Base-by-base conservation (phyloP, 2,329 filamentous ascomycete genomes). In the Colletotrichum euphorbiae region DNA sequence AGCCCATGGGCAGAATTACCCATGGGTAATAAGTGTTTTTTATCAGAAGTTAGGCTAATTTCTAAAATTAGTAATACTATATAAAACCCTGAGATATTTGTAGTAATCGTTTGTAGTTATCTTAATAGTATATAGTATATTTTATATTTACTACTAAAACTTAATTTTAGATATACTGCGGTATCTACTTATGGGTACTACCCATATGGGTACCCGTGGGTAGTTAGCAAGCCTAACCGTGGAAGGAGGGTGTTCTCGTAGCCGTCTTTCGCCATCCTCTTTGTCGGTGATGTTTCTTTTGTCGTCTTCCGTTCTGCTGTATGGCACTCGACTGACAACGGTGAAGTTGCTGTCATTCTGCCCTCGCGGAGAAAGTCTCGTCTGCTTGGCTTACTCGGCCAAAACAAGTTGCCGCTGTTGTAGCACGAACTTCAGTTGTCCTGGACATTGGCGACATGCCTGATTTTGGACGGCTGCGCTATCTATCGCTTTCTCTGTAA, bases 241-340 rank as follows among this genome's bases (percentile, higher is more conserved):
- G n/a, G n/a, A n/a, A n/a, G 62, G 77, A 21, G 81, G 73, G 1
- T 80, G 85, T 80, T 24, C 75, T 87, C 1, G 84, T 91, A n/a
- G 86, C 88, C 0, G 77, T 90, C 8, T 90, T 91, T 70, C 28
- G 80, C 91, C 69, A 91, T 88, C 77, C 75, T 91, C 19, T 92
- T 91, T 71, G 87, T 84, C 2, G 87, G 65, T 68, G 4, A 55
- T 36, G 61, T 55, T 5, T 33, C 3, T n/a, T 15, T 2, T 38
- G 2, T 36, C 2, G 7, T 28, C 28, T 28, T 7, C 28, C 28
- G 7, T 45, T 19, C 15, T 19, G 42, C 1, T n/a, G 15, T 13
- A 7, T 45, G 38, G 1, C 36, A 8, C 3, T 28, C 0, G 0
- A 6, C 7, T 51, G 36, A 52, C n/a, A 33, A 33, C 13, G 15